Conservation (phyloP, 179 eudicot genomes). For the Amaranthus tricolor region DNA sequence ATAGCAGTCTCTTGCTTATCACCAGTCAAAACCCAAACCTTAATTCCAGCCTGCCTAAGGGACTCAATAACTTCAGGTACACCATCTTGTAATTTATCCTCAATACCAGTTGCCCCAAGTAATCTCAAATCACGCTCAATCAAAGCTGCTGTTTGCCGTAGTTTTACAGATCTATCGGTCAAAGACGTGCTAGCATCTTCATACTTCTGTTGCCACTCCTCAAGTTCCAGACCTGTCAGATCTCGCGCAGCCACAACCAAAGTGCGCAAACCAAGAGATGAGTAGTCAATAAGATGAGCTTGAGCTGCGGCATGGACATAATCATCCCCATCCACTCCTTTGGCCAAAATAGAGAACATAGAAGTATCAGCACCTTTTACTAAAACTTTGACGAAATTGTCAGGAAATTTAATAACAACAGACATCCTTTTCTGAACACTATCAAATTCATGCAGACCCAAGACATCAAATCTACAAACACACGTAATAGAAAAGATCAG, state of each 20-base stretch:
- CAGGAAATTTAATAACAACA: slow-evolving; percentile 81
- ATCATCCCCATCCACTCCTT: slow-evolving; percentile 37
- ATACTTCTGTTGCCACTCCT: slow-evolving; percentile 84
- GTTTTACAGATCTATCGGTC: slow-evolving; percentile 67
- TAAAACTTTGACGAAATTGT: slow-evolving; percentile 67
- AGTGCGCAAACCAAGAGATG: slow-evolving; percentile 83
- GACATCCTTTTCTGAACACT: slow-evolving; percentile 97
- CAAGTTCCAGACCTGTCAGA: slow-evolving; percentile 63
- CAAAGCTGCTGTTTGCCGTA: slow-evolving; percentile 75
- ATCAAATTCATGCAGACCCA: slow-evolving; percentile 97
- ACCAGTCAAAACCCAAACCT: slow-evolving; percentile 96
- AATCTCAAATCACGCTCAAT: slow-evolving; percentile 66
- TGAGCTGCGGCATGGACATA: slow-evolving; percentile 47
- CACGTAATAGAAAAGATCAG: no score
- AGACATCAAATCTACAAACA: slow-evolving; percentile 74
- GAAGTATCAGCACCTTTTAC: slow-evolving; percentile 98
- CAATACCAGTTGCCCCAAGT: slow-evolving; percentile 91
- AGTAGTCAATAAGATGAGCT: slow-evolving; percentile 67
- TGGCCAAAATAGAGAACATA: slow-evolving; percentile 56
- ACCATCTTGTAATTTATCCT: slow-evolving; percentile 95
- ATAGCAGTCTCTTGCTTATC: slow-evolving; percentile 97
- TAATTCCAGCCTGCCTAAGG: slow-evolving; percentile 83
- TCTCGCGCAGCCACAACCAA: slow-evolving; percentile 78
- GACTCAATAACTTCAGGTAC: slow-evolving; percentile 97
- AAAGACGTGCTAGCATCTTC: slow-evolving; percentile 94